phyloP scores from a whole-genome alignment of 805 yeast species.

The Nakazawaea wyomingensis region DNA sequence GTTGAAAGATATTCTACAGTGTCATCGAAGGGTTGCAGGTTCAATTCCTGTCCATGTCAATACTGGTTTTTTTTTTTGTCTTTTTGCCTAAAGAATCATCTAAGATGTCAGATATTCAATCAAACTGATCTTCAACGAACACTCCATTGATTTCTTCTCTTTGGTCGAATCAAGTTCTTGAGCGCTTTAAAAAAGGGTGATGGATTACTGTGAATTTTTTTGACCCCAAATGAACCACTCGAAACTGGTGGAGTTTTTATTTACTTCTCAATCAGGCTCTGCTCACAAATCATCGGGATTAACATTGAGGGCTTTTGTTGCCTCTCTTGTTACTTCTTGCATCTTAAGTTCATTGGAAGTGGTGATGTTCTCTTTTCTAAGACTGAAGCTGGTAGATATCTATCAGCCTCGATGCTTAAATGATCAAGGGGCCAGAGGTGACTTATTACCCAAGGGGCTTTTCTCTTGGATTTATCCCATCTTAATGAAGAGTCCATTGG shows the following conservation, averaged over 20 bases:
- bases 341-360: constrained; percentile 51
- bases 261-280: constrained; percentile 50
- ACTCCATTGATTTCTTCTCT: neutral
- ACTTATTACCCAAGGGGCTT: constrained; percentile 35
- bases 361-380: constrained; percentile 31
- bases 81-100: too few species aligned
- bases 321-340: constrained; percentile 50
- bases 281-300: constrained; percentile 58
- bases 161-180: neutral
- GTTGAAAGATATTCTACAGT: constrained; percentile 24
- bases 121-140: neutral
- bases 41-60: constrained; percentile 82
- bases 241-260: constrained; percentile 32
- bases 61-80: constrained; percentile 27
- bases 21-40: constrained; percentile 82
- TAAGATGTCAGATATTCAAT: too few species aligned
- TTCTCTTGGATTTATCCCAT: constrained; percentile 53
- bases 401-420: constrained; percentile 52
- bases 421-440: constrained; percentile 33
- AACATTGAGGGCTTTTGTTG: constrained; percentile 48
- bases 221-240: constrained; percentile 3
- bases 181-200: too few species aligned
- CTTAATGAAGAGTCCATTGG: constrained; percentile 30
- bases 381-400: constrained; percentile 31
- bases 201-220: too few species aligned